Evolutionary conservation across 1,284 basidiomycete species (phyloP).

Genomic region (Heterobasidion annosum): DNA sequence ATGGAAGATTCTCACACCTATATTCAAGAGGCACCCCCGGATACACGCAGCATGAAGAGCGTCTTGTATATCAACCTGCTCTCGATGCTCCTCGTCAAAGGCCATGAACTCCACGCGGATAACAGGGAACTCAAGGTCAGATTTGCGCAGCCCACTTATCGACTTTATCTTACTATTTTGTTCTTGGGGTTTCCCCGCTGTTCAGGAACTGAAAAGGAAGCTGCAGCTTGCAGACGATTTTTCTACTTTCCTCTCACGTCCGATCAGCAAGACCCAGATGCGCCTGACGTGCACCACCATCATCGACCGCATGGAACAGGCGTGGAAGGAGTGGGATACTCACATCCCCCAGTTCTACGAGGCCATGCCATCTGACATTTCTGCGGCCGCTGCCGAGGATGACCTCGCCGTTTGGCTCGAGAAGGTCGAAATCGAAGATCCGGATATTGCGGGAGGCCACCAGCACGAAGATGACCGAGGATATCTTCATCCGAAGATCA

Average conservation of each 20-base stretch:
- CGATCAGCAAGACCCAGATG: slow-evolving; percentile 36
- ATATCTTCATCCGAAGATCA: slow-evolving; percentile 30
- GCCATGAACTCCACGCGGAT: slow-evolving; percentile 36
- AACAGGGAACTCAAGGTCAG: slow-evolving; percentile 39
- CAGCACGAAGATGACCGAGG: slow-evolving; percentile 13
- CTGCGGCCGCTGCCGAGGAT: slow-evolving; percentile 34
- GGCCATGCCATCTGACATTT: slow-evolving; percentile 11
- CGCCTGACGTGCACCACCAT: slow-evolving; percentile 38
- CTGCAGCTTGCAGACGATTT: slow-evolving; percentile 42
- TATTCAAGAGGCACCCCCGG: slow-evolving; percentile 46
- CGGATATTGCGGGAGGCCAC: slow-evolving; percentile 10
- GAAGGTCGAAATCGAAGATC: slow-evolving; percentile 33
- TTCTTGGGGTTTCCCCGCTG: not conserved
- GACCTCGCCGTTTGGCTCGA: slow-evolving; percentile 50
- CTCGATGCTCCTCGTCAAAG: slow-evolving; percentile 21
- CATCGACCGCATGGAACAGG: slow-evolving; percentile 32
- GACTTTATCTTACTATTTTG: not conserved
- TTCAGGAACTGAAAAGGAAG: slow-evolving; percentile 30
- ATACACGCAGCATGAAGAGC: slow-evolving; percentile 39
- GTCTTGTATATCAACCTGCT: slow-evolving; percentile 5
- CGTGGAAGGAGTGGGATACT: slow-evolving; percentile 33
- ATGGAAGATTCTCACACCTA: slow-evolving; percentile 50
- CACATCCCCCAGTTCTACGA: slow-evolving; percentile 30
- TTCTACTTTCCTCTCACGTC: slow-evolving; percentile 30
- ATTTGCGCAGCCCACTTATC: slow-evolving; percentile 8